Base-by-base conservation (phyloP, 306 rosid genomes). In the Inga leiocalycina region DNA sequence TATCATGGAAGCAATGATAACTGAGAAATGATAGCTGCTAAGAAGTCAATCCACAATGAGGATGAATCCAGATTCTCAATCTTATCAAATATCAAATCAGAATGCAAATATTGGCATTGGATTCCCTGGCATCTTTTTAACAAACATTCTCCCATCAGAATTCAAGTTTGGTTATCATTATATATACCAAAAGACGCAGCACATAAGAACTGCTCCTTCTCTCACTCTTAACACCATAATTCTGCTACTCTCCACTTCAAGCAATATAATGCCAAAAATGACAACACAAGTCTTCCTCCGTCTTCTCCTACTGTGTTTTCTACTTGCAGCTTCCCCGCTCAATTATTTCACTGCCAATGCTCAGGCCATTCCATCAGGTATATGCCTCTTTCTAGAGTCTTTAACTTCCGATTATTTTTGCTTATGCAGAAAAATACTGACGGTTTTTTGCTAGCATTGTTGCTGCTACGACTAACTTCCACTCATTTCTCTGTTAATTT, bases 1-100 rank as follows among this genome's bases (percentile, higher is more conserved):
- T 74, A 86, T 93, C 84, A 90, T 87, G 91, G 89, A 86, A 73
- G 89, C 86, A 89, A 91, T 89, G 88, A 91, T 91, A 79, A 74
- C 87, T 64, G 11, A 79, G 88, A 82, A 81, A 85, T 85, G 88
- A 81, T 85, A 57, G 75, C 88, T 39, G 46, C 46, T 71, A 74
- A 84, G 91, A 91, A 90, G 92, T 93, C 97, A 91, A 89, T 74
- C 70, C 82, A 80, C 72, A 85, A 89, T 92, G 85, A 89, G 75
- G 82, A 87, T 83, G 84, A 81, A 77, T 77, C 75, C 74, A 87
- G 71, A 87, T 87, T 85, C 88, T 85, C 83, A 43, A 88, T 92
- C 89, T 85, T 52, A 66, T 74, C 78, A 65, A 43, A 17, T 14
- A 32, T 32, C 71, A 32, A 65, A 67, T 48, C 84, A 59, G 48